Evolutionary conservation across 352 stramenopile species (phyloP), one percentile per base, ranked within the genome.

Genomic region (Pilasporangium apinafurcum): DNA sequence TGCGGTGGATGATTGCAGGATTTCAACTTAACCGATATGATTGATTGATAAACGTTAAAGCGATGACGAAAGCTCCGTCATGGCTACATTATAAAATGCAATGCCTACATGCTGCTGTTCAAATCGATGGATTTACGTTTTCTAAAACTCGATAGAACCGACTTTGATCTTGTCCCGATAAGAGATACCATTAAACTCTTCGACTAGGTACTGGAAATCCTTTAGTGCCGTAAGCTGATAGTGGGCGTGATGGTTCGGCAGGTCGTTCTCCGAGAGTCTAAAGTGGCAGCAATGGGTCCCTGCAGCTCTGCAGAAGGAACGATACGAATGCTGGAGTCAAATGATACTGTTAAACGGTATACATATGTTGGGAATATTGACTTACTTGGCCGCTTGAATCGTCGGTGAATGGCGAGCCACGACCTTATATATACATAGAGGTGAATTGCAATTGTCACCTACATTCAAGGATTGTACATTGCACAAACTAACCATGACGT

Each of bases 121-220:
- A n/a, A n/a, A n/a, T n/a, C n/a, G n/a, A n/a, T n/a, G n/a, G n/a
- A n/a, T n/a, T n/a, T n/a, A n/a, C n/a, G n/a, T n/a, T n/a, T n/a
- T n/a, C n/a, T n/a, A n/a, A n/a, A n/a, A n/a, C n/a, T n/a, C n/a
- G n/a, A n/a, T n/a, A n/a, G n/a, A n/a, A n/a, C n/a, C n/a, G n/a
- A n/a, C n/a, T n/a, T n/a, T n/a, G 0, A 43, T 56, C 49, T 51
- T 56, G 28, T 53, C 52, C 18, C 76, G 73, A 38, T 88, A 88
- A 22, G 76, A 89, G 20, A 86, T 73, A 34, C 76, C 72, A 44
- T 88, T 86, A 44, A 85, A 85, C 28, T 85, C 73, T 39, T 88
- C 73, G 20, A 89, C 44, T 10, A 89, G 57, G 37, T 73, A 75
- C 57, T 85, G 70, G 26, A 85, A 82, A 28, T 89, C 68, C 25